These are phyloP conservation scores for Dryas integrifolia DNA, from an alignment of 331 rosid genomes.

Conservation along the genomic window DNA sequence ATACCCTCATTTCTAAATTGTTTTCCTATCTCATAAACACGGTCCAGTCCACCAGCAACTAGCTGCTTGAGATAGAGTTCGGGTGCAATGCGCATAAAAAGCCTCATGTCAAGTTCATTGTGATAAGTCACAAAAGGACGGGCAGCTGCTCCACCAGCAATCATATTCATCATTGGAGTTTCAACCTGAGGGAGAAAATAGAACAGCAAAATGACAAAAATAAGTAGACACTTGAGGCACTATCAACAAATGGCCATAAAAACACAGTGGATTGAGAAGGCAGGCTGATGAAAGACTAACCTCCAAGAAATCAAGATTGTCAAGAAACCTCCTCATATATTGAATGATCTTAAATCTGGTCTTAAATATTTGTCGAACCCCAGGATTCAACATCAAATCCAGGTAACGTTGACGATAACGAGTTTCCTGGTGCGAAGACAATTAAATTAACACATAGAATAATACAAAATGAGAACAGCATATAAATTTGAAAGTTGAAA, in stretches of 20 bases:
- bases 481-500: neutral
- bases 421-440: slow-evolving; percentile 59
- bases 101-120: slow-evolving; percentile 81
- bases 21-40: slow-evolving; percentile 97
- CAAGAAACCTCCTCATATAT: slow-evolving; percentile 64
- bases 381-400: slow-evolving; percentile 80
- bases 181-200: slow-evolving; percentile 58
- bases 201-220: slow-evolving; percentile 7
- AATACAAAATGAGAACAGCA: neutral
- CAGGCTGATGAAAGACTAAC: slow-evolving; percentile 42
- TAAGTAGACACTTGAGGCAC: neutral
- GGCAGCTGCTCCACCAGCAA: slow-evolving; percentile 98
- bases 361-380: slow-evolving; percentile 84
- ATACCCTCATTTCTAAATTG: slow-evolving; percentile 97
- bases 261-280: neutral
- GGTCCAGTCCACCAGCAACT: slow-evolving; percentile 92
- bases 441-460: neutral
- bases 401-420: slow-evolving; percentile 84
- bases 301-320: slow-evolving; percentile 86
- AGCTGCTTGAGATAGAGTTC: slow-evolving; percentile 90
- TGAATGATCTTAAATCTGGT: slow-evolving; percentile 64
- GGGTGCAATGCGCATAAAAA: slow-evolving; percentile 90
- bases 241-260: slow-evolving; percentile 1
- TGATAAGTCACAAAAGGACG: slow-evolving; percentile 90
- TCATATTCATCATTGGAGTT: slow-evolving; percentile 99